phyloP scores from a whole-genome alignment of 345 rosid species.

The Streptanthus diversifolius region DNA sequence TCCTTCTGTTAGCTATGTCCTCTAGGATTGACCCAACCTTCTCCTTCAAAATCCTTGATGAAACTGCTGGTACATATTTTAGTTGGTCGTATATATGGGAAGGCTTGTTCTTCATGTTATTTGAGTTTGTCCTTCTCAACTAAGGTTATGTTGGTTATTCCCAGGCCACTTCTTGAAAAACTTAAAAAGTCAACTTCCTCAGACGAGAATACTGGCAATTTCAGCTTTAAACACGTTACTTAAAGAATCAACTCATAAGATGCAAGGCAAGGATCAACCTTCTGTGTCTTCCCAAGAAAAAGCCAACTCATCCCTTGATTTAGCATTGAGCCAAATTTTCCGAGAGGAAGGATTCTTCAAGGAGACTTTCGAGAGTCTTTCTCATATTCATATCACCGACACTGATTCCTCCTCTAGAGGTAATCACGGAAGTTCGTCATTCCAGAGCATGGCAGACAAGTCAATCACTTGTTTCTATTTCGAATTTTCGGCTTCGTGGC shows the following conservation, averaged over 20 bases:
- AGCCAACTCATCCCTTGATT: constrained; percentile 69
- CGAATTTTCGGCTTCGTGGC: constrained; percentile 97
- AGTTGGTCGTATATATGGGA: constrained; percentile 16
- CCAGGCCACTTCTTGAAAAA: constrained; percentile 95
- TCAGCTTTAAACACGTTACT: constrained; percentile 87
- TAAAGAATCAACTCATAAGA: constrained; percentile 91
- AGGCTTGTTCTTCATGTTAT: background rate
- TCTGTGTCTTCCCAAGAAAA: constrained; percentile 38
- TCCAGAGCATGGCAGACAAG: constrained; percentile 89
- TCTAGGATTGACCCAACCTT: constrained; percentile 63
- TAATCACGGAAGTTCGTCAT: constrained; percentile 72
- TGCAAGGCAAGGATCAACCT: constrained; percentile 47
- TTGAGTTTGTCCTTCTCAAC: constrained; percentile 14
- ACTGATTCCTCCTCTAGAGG: constrained; percentile 75
- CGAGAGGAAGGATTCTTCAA: constrained; percentile 85
- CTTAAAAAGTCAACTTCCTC: constrained; percentile 97
- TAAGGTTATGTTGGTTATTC: constrained; percentile 14
- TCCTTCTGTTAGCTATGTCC: constrained; percentile 89
- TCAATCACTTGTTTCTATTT: constrained; percentile 94
- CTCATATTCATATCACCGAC: constrained; percentile 91
- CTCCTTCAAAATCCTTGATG: constrained; percentile 69
- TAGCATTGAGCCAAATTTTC: constrained; percentile 70
- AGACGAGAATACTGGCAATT: constrained; percentile 95
- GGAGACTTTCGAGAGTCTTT: constrained; percentile 87
- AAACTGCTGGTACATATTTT: constrained; percentile 73